Base-by-base conservation (phyloP, 495 filamentous ascomycete genomes). In the Trichoderma reesei region DNA sequence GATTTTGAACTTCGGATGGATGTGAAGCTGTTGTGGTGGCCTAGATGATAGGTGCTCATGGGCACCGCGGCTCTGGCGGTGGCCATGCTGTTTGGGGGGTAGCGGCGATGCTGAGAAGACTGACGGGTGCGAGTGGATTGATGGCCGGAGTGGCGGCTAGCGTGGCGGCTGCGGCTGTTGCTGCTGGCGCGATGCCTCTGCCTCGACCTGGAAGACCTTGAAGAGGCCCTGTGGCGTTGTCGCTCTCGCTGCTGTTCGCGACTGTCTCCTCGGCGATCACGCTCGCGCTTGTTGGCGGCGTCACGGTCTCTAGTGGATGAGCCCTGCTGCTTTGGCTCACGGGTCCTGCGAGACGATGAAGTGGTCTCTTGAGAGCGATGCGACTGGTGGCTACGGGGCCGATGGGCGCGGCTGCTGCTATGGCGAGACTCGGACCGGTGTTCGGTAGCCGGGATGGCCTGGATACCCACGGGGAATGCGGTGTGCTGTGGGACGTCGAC, bases 1-100 rank as follows among this genome's bases (percentile, higher is more conserved):
- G 68, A 73, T 64, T 80, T 81, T 10, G 77, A 76, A 31, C 39
- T 44, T 1, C 77, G 76, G n/a, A 73, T 71, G 16, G 78, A 77
- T 41, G 77, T 72, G 33, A 80, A 67, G 66, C 75, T 80, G 66
- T 74, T 78, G 61, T 78, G 72, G 61, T 75, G 71, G 9, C 70
- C 60, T 34, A 67, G 41, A 3, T 38, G 63, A 18, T 60, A 37
- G 13, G 68, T 68, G 14, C 70, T 62, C 13, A 68, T 64, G 2
- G 68, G 63, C 51, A 56, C 56, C 46, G 14, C 36, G 36, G 18
- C 59, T 39, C 65, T 68, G 62, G 64, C 62, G 65, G 68, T 37
- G 61, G 67, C 42, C 66, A 71, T 60, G 14, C 66, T 41, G 73
- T 71, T 65, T 66, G 66, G 60, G 72, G 46, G 63, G 67, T 72